phyloP scores from a whole-genome alignment of 2,329 filamentous ascomycete species.

The Dactylellina cionopaga region DNA sequence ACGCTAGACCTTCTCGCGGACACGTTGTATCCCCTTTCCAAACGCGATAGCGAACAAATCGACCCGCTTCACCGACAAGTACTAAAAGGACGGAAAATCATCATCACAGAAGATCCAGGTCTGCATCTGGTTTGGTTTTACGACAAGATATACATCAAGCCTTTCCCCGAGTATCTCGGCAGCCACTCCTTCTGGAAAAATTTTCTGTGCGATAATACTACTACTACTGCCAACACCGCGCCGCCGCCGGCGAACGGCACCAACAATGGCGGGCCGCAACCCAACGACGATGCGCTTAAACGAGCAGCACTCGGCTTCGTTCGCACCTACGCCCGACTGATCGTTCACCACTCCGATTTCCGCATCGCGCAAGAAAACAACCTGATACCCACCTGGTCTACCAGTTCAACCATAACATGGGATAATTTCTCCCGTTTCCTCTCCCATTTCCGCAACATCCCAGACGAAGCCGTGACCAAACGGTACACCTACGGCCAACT shows the following conservation, averaged over 20 bases:
- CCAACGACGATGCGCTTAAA: too few relatives aligned
- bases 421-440: background rate
- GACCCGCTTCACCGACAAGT: constrained; percentile 58
- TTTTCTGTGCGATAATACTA: constrained; percentile 37
- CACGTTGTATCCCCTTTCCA: constrained; percentile 5
- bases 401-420: too few relatives aligned
- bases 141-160: constrained; percentile 59
- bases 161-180: constrained; percentile 58
- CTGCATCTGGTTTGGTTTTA: constrained; percentile 60
- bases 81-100: constrained; percentile 57
- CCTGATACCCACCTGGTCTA: constrained; percentile 22
- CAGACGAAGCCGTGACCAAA: constrained; percentile 51
- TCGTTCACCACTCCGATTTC: constrained; percentile 60
- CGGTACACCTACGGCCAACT: constrained; percentile 60
- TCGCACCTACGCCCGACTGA: constrained; percentile 58
- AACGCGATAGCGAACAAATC: constrained; percentile 6
- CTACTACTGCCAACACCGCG: too few relatives aligned
- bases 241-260: too few relatives aligned
- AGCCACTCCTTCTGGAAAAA: constrained; percentile 56
- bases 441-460: background rate
- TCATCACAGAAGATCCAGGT: constrained; percentile 59
- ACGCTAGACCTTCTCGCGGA: background rate
- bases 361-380: constrained; percentile 58
- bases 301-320: constrained; percentile 59
- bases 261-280: too few relatives aligned